Base-by-base conservation (phyloP, 1,139 yeast genomes). In the Hanseniaspora uvarum region DNA sequence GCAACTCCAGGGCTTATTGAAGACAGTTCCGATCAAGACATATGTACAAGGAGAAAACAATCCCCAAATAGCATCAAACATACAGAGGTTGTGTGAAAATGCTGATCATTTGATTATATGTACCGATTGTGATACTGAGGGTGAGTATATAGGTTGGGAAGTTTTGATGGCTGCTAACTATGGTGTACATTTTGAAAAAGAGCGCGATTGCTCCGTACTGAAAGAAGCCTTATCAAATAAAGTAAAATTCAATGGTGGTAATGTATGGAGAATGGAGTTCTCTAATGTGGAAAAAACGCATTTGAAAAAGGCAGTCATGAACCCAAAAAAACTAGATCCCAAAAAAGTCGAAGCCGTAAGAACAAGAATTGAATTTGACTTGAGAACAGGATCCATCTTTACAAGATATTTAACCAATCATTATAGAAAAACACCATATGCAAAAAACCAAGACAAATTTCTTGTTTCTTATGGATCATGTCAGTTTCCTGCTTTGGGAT, bases 111-210 rank as follows among this genome's bases (percentile, higher is more conserved):
- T 94, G 58, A 86, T 86, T 84, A 87, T 94, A 10, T 94, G 98
- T 98, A 94, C 98, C 1, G 99, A 94, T 74, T 92, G 97, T 69
- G 99, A 94, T 72, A 74, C 98, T 43, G 99, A 94, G 65, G 99
- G 99, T 1, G 99, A 94, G 67, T 84, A 83, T 65, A 94, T 94
- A 57, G 99, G 98, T 0, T 80, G 78, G 72, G 97, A 92, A 64
- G 79, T 94, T 24, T 74, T 77, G 49, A 74, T 78, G 55, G 83
- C 83, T 4, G 96, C 96, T 0, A 54, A 54, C 36, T 54, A 33
- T 49, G 56, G 56, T 3, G 19, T 21, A 5, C 46, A 45, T 36
- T 48, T 53, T 23, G 46, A 53, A 19, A 28, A 44, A 6, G 39
- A 24, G 18, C 30, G 46, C 5, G 31, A 43, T 18, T 48, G 45